Conservation (phyloP, 768 basidiomycete genomes). For the Lentinus tigrinus region DNA sequence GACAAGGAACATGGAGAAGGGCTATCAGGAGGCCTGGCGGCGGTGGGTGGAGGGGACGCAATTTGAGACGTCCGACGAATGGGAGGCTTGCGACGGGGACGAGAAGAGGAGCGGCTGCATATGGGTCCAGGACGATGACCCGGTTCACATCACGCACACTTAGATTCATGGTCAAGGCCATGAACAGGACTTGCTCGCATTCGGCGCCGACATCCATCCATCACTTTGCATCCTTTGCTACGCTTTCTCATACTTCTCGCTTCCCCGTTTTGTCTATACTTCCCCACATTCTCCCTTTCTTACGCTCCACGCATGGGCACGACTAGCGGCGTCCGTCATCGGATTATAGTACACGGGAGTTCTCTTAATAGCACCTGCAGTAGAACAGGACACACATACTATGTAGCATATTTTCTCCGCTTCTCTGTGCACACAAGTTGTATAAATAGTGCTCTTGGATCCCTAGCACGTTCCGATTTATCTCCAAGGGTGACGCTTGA, state of each 20-base stretch:
- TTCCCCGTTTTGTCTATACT: neutral
- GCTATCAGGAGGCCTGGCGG: slow-evolving; percentile 41
- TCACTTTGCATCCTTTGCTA: neutral
- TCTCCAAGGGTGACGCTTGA: too few species aligned
- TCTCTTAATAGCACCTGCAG: neutral
- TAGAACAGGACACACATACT: slow-evolving; percentile 1
- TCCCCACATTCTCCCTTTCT: neutral
- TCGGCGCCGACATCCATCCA: neutral
- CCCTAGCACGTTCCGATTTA: neutral
- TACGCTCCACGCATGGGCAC: neutral
- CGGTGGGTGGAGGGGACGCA: slow-evolving; percentile 47
- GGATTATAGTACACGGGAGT: too few species aligned
- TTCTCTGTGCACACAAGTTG: neutral
- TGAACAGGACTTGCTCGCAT: neutral
- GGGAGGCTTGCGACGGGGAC: slow-evolving; percentile 34
- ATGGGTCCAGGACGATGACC: slow-evolving; percentile 28
- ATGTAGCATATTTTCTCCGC: slow-evolving; percentile 12
- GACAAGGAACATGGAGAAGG: slow-evolving; percentile 48
- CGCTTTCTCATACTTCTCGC: neutral
- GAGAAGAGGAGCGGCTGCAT: slow-evolving; percentile 31
- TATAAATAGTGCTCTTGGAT: slow-evolving; percentile 8
- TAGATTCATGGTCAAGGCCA: slow-evolving; percentile 1
- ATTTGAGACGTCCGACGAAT: slow-evolving; percentile 35
- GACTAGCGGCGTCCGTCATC: too few species aligned
- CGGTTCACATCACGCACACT: slow-evolving; percentile 15